Percentiles rank a stretch among this genome's conserved stretches.
Evolutionary conservation across 768 basidiomycete genomes (phyloP).

Genomic region (Porpolomopsis calyptriformis): DNA sequence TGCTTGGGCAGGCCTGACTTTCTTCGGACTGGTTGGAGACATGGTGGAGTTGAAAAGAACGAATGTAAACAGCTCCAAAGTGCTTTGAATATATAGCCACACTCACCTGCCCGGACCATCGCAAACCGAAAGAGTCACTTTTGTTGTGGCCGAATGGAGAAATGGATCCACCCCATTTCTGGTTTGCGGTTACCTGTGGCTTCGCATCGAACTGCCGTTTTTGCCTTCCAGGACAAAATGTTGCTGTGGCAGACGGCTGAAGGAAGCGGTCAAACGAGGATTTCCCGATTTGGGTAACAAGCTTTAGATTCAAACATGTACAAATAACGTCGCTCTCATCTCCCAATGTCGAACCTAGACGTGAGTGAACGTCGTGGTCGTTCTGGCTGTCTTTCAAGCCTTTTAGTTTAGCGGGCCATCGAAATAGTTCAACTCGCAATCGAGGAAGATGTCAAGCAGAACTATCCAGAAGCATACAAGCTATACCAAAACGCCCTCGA

Average conservation of each 20-base stretch:
- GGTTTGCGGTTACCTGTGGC: background rate
- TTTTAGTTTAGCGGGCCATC: slow-evolving; percentile 9
- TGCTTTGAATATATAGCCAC: background rate
- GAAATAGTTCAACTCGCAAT: slow-evolving; percentile 43
- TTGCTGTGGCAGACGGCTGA: background rate
- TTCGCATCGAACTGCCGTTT: background rate
- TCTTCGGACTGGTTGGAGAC: background rate
- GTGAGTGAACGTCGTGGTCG: background rate
- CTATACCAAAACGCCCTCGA: slow-evolving; percentile 91
- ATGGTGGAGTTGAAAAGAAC: background rate
- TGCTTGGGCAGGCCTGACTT: slow-evolving; percentile 10
- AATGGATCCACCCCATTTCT: background rate
- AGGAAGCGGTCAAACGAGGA: background rate
- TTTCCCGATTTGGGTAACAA: background rate
- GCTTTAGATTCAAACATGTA: background rate
- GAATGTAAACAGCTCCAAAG: background rate
- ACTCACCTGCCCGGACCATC: background rate
- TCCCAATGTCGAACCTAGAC: background rate
- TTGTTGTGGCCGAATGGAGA: background rate
- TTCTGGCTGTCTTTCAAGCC: background rate
- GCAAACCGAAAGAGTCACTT: background rate
- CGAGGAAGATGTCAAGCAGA: slow-evolving; percentile 84
- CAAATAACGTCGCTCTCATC: background rate
- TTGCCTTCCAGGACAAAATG: background rate
- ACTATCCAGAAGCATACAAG: slow-evolving; percentile 92